phyloP scores from a whole-genome alignment of 1,284 basidiomycete genomes.

The Rhodotorula sp. region DNA sequence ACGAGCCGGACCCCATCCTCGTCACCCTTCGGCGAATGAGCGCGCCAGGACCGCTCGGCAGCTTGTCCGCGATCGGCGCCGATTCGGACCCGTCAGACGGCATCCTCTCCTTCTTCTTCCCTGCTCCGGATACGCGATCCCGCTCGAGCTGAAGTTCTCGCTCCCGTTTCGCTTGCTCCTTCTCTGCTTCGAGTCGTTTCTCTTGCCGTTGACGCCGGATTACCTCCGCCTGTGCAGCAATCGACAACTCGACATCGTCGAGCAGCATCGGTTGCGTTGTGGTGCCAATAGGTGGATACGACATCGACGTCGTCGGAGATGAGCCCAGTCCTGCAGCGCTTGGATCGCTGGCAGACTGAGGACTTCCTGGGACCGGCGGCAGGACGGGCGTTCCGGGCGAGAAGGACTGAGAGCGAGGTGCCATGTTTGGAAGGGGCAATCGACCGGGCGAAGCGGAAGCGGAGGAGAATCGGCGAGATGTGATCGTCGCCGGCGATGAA shows the following conservation, averaged over 20 bases:
- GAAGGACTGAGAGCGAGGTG: slow-evolving; percentile 1
- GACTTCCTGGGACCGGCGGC: background rate
- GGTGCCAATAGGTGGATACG: background rate
- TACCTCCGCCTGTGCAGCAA: slow-evolving; percentile 32
- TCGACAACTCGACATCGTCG: slow-evolving; percentile 37
- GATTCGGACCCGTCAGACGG: background rate
- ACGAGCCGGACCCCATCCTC: slow-evolving; percentile 14
- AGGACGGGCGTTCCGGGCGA: background rate
- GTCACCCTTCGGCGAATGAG: slow-evolving; percentile 12
- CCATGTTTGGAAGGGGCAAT: background rate
- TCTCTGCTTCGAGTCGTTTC: slow-evolving; percentile 29
- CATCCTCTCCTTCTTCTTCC: background rate
- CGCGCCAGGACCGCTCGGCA: background rate
- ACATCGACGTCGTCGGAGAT: background rate
- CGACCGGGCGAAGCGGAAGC: background rate
- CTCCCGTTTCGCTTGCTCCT: slow-evolving; percentile 3
- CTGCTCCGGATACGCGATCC: background rate
- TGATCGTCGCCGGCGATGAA: background rate
- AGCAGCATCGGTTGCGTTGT: background rate
- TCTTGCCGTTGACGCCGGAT: slow-evolving; percentile 34
- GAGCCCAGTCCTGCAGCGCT: too few species aligned
- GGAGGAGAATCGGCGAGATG: slow-evolving; percentile 7
- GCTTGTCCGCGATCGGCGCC: background rate
- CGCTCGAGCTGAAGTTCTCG: background rate
- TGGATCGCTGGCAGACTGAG: background rate